Evolutionary conservation across 1,284 basidiomycete genomes (phyloP), one percentile per base, ranked within the genome.

Genomic region (Ustilago nuda): DNA sequence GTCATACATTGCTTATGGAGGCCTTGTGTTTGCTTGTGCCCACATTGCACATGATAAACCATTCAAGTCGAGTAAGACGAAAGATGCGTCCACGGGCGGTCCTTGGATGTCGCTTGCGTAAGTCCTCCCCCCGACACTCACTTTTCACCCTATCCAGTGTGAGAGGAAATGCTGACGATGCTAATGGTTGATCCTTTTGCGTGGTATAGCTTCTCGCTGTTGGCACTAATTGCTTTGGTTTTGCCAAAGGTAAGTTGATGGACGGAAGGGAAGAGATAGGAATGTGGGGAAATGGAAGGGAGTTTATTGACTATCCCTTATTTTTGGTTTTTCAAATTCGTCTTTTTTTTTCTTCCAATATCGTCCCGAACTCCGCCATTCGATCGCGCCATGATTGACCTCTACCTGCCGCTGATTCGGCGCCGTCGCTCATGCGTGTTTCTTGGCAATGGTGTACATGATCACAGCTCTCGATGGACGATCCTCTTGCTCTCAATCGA

Each of bases 21-120:
- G 77, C 5, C 33, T 73, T n/a, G 33, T 79, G 19, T 79, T 79
- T 36, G 72, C 77, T 11, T 65, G 66, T 41, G 77, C 77, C 15
- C 77, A 79, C 61, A 66, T 76, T 17, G 73, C 70, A 4, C 73
- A 79, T 52, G 73, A 79, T 57, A 72, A 67, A 37, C 76, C 76
- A 0, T 76, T 72, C 67, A 77, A 77, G 30, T 77, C 75, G 12
- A 64, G 27, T 45, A 71, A 61, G 56, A 77, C 67, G 0, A 56
- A 35, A 23, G 78, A 76, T 4, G 48, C 60, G 0, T 53, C 66
- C 0, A 70, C 76, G 0, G 76, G 74, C 12, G 70, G 76, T 4
- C 75, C 75, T 8, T 67, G 36, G 30, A 73, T 77, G 70, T 64
- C 60, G 4, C 60, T 77, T 8, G 39, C 50, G 70, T 76, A 50